phyloP scores from a whole-genome alignment of 1,284 basidiomycete species.

The Puccinia coronata region DNA sequence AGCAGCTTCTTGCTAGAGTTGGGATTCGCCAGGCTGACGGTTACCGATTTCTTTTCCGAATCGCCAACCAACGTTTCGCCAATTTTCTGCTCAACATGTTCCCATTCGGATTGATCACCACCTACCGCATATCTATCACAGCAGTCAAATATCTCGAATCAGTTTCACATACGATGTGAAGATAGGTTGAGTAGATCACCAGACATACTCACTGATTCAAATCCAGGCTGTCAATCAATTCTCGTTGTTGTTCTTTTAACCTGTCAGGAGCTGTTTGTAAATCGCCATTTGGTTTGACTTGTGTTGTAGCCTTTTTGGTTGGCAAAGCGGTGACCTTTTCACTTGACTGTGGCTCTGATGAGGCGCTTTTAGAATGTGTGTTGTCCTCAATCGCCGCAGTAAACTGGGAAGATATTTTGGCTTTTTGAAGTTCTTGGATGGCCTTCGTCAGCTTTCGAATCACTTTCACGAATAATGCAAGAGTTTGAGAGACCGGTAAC shows the following conservation, averaged over 20 bases:
- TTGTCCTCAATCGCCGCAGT: not conserved
- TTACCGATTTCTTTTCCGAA: slow-evolving; percentile 21
- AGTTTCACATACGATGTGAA: not conserved
- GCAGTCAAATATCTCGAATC: not conserved
- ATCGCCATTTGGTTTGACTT: not conserved
- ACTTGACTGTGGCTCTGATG: not conserved
- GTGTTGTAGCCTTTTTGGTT: not conserved
- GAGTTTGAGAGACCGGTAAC: slow-evolving; percentile 78
- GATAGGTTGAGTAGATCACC: not conserved
- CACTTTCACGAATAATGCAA: slow-evolving; percentile 89
- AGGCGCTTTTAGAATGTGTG: not conserved
- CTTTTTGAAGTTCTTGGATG: slow-evolving; percentile 78
- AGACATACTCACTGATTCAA: slow-evolving; percentile 49
- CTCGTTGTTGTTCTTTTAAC: slow-evolving; percentile 46
- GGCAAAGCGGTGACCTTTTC: not conserved
- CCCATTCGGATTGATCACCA: slow-evolving; percentile 47
- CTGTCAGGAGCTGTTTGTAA: slow-evolving; percentile 23
- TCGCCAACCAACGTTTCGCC: slow-evolving; percentile 19
- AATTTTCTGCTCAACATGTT: slow-evolving; percentile 43
- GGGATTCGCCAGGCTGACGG: slow-evolving; percentile 34
- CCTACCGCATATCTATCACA: slow-evolving; percentile 36
- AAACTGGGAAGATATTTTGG: slow-evolving; percentile 66
- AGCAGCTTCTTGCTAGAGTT: slow-evolving; percentile 27
- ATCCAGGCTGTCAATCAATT: slow-evolving; percentile 48
- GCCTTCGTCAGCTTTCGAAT: slow-evolving; percentile 80